Conservation (phyloP, 768 basidiomycete species). For the Wakefieldia striispora region DNA sequence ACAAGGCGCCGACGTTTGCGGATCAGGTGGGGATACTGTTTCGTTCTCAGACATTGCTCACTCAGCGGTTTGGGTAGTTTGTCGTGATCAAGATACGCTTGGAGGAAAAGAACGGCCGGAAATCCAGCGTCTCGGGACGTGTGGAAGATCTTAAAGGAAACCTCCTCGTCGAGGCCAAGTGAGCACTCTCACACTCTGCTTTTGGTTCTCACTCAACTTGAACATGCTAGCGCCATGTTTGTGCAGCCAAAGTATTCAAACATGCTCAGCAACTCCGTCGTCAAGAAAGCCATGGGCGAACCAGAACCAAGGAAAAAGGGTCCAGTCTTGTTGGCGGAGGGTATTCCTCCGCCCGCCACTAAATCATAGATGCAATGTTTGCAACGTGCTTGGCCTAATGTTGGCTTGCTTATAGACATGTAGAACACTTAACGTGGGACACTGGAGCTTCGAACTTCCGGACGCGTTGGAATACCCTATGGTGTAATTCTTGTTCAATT, state of each 20-base stretch:
- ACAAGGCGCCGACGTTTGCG: slow-evolving; percentile 84
- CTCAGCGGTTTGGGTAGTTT: slow-evolving; percentile 49
- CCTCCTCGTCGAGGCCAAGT: slow-evolving; percentile 80
- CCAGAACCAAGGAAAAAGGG: slow-evolving; percentile 32
- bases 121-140: slow-evolving; percentile 63
- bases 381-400: neutral
- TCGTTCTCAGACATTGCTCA: neutral
- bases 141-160: slow-evolving; percentile 84
- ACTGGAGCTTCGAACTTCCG: neutral
- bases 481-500: too few relatives aligned
- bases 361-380: slow-evolving; percentile 21
- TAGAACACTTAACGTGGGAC: neutral
- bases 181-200: slow-evolving; percentile 27
- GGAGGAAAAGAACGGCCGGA: slow-evolving; percentile 71
- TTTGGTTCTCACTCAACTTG: neutral
- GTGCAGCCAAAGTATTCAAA: slow-evolving; percentile 89
- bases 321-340: slow-evolving; percentile 29
- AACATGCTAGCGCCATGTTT: slow-evolving; percentile 61
- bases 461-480: slow-evolving; percentile 5
- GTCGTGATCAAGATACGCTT: slow-evolving; percentile 75
- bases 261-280: slow-evolving; percentile 57
- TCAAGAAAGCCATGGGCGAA: slow-evolving; percentile 68
- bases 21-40: slow-evolving; percentile 58
- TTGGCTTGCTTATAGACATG: neutral
- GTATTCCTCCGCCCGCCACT: slow-evolving; percentile 24